Evolutionary conservation across 768 basidiomycete genomes (phyloP).

Genomic region (Termitomyces heimii): DNA sequence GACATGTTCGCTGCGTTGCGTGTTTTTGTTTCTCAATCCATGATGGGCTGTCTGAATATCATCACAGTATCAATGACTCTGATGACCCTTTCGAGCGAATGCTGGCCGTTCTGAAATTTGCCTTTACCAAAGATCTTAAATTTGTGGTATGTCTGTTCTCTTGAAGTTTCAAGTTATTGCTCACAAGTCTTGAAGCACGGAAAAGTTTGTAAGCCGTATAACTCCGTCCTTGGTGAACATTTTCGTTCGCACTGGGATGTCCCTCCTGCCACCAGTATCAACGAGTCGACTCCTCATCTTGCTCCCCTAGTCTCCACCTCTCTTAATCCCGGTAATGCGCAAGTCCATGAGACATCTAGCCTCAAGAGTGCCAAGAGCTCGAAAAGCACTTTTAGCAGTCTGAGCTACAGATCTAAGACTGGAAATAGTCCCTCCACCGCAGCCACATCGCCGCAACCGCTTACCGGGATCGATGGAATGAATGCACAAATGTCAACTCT

Average conservation of each 20-base stretch:
- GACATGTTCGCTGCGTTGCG: slow-evolving; percentile 88
- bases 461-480: slow-evolving; percentile 32
- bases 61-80: slow-evolving; percentile 80
- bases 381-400: slow-evolving; percentile 52
- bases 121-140: slow-evolving; percentile 92
- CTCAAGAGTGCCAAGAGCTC: slow-evolving; percentile 55
- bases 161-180: neutral
- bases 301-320: slow-evolving; percentile 36
- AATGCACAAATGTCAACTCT: slow-evolving; percentile 58
- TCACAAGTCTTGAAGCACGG: slow-evolving; percentile 53
- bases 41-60: neutral
- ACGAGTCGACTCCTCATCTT: slow-evolving; percentile 40
- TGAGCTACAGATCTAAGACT: slow-evolving; percentile 50
- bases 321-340: slow-evolving; percentile 15
- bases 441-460: slow-evolving; percentile 45
- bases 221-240: slow-evolving; percentile 83
- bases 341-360: slow-evolving; percentile 45
- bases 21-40: slow-evolving; percentile 14
- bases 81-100: slow-evolving; percentile 92
- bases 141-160: slow-evolving; percentile 59
- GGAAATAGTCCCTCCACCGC: slow-evolving; percentile 50
- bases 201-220: slow-evolving; percentile 92
- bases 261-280: slow-evolving; percentile 49
- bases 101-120: slow-evolving; percentile 84
- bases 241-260: slow-evolving; percentile 88